Evolutionary conservation across 441 rosid genomes (phyloP), one percentile per base, ranked within the genome.

Genomic region (Arabidopsis hybrid): DNA sequence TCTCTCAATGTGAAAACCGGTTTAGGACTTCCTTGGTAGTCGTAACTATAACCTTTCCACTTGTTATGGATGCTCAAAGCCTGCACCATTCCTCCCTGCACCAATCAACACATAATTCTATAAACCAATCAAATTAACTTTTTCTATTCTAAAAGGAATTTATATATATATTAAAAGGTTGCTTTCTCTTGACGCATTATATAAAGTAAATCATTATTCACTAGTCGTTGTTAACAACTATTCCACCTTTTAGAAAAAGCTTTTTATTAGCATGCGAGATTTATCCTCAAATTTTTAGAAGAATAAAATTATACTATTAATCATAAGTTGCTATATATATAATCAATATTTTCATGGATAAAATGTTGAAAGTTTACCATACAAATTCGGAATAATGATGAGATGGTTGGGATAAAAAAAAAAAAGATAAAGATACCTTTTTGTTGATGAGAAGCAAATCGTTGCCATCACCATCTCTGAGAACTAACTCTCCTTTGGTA

Each of bases 21-120:
- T 73, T 82, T 88, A 59, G 86, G 85, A 17, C 82, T 72, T 61
- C 88, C 96, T 81, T 87, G 85, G 7, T 89, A 90, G 58, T 84
- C 85, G 10, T 49, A 85, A 51, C 65, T 72, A 79, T 88, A 91
- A n/a, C 91, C 96, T 71, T 82, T 91, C 98, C 97, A 91, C 60
- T 82, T 91, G 79, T 74, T 87, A 16, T 87, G 67, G 38, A 90
- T 71, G 79, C 92, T 83, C 31, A 91, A 69, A 42, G 92, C 98
- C 71, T 91, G 81, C 49, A 93, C 80, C 13, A 87, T 63, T 31
- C 97, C 97, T 81, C 84, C 87, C 88, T 86, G 71, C 17, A 69
- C 43, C 66, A 72, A 50, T 32, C 69, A 72, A 72, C 10, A 29
- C 4, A n/a, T 21, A 12, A 29, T 36, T 58, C 49, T 16, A 35